Evolutionary conservation across 768 basidiomycete genomes (phyloP).

Genomic region (Coprinopsis marcescibilis): DNA sequence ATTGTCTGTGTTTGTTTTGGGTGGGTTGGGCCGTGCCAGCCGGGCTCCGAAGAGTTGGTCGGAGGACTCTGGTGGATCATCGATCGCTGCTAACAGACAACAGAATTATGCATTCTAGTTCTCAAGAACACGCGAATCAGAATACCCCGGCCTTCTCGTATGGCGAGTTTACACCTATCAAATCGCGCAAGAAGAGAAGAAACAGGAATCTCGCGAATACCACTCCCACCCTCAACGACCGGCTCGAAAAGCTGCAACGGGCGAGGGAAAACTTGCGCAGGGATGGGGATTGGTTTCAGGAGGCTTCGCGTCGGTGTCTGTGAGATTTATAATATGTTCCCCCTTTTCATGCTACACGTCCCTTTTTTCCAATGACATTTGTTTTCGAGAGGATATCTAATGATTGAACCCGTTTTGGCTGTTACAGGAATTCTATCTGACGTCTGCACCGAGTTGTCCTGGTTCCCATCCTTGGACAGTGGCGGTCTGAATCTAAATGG

Average conservation of each 20-base stretch:
- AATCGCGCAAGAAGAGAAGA: conserved; percentile 48
- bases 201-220: conserved; percentile 25
- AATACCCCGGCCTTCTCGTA: conserved; percentile 35
- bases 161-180: conserved; percentile 46
- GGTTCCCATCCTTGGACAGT: neutral
- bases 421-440: conserved; percentile 6
- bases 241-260: conserved; percentile 30
- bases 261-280: conserved; percentile 41
- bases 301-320: conserved; percentile 47
- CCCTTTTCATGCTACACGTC: neutral
- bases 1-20: no score
- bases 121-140: neutral
- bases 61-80: no score
- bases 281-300: conserved; percentile 44
- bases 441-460: neutral
- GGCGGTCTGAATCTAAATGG: no score
- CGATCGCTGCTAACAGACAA: no score
- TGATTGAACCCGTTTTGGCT: no score
- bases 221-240: conserved; percentile 21
- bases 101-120: no score
- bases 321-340: neutral
- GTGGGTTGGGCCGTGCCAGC: no score
- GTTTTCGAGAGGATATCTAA: no score
- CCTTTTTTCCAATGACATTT: no score
- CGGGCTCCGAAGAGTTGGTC: no score